phyloP scores from a whole-genome alignment of 495 filamentous ascomycete species.

The Podospora fimiseda region DNA sequence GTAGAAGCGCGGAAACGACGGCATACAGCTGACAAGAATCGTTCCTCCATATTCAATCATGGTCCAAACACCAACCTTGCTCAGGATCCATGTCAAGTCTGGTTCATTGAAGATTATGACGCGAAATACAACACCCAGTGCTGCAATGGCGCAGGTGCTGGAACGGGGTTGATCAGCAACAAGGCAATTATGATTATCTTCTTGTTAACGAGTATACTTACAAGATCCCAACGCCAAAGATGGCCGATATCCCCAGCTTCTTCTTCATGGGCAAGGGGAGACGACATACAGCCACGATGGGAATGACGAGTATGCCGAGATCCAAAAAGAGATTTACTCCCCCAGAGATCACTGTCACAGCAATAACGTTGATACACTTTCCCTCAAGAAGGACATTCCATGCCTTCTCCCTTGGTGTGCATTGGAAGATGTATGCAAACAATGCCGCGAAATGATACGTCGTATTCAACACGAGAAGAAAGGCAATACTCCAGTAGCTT shows the following conservation, averaged over 20 bases:
- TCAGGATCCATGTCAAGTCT: conserved; percentile 24
- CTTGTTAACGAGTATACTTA: conserved; percentile 5
- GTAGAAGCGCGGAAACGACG: conserved; percentile 26
- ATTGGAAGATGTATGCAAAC: conserved; percentile 27
- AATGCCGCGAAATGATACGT: conserved; percentile 20
- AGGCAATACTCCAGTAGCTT: conserved; percentile 26
- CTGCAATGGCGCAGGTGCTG: conserved; percentile 26
- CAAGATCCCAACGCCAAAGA: conserved; percentile 29
- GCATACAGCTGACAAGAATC: conserved; percentile 29
- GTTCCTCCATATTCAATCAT: conserved; percentile 32
- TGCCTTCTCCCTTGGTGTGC: conserved; percentile 21
- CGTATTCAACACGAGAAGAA: conserved; percentile 21
- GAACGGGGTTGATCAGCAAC: background rate
- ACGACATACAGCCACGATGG: conserved; percentile 24
- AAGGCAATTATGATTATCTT: no score
- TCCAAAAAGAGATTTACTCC: conserved; percentile 28
- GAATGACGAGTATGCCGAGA: conserved; percentile 23
- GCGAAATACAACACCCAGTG: conserved; percentile 22
- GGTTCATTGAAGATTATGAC: conserved; percentile 20
- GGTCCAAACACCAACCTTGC: conserved; percentile 30
- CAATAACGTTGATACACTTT: conserved; percentile 23
- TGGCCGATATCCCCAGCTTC: conserved; percentile 28
- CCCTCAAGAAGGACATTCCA: conserved; percentile 22
- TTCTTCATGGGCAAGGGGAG: conserved; percentile 24
- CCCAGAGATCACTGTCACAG: conserved; percentile 15